Evolutionary conservation across 2,329 filamentous ascomycete genomes (phyloP).

Genomic region (Bipolaris zeicola): DNA sequence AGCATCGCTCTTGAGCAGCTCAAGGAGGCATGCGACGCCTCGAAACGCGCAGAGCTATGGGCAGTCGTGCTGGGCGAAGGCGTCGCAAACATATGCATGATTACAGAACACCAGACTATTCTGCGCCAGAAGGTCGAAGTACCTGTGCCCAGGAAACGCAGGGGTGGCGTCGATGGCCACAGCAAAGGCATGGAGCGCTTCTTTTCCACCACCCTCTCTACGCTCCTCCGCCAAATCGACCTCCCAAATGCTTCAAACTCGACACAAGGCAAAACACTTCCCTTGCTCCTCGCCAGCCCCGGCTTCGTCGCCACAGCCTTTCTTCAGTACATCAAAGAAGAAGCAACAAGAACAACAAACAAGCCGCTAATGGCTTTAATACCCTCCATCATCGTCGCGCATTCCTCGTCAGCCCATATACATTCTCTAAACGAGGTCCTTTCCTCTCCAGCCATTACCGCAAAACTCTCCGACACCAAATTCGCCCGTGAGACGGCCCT

Average conservation of each 20-base stretch:
- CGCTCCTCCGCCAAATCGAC: slow-evolving; percentile 78
- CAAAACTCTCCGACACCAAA: slow-evolving; percentile 82
- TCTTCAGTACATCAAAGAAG: slow-evolving; percentile 70
- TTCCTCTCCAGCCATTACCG: slow-evolving; percentile 76
- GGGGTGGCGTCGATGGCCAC: slow-evolving; percentile 65
- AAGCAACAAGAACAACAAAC: slow-evolving; percentile 70
- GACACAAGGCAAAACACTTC: slow-evolving; percentile 50
- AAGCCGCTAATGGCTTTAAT: slow-evolving; percentile 70
- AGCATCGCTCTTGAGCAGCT: slow-evolving; percentile 81
- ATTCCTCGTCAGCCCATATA: slow-evolving; percentile 82
- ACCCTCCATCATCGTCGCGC: slow-evolving; percentile 72
- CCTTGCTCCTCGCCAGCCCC: slow-evolving; percentile 83
- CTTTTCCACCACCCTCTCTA: slow-evolving; percentile 76
- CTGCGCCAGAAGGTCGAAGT: slow-evolving; percentile 72
- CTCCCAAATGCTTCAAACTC: slow-evolving; percentile 57
- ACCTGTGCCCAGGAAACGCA: slow-evolving; percentile 69
- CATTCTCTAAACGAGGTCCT: slow-evolving; percentile 89
- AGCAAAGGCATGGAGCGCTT: slow-evolving; percentile 76
- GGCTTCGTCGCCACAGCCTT: slow-evolving; percentile 87
- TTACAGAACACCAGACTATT: slow-evolving; percentile 79
- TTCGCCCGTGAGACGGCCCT: slow-evolving; percentile 81
- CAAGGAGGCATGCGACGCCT: slow-evolving; percentile 76
- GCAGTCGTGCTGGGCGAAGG: slow-evolving; percentile 95
- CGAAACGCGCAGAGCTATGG: slow-evolving; percentile 80
- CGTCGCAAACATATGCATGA: slow-evolving; percentile 79